Base-by-base conservation (phyloP, 116 monocot genomes). In the Iris pallida region DNA sequence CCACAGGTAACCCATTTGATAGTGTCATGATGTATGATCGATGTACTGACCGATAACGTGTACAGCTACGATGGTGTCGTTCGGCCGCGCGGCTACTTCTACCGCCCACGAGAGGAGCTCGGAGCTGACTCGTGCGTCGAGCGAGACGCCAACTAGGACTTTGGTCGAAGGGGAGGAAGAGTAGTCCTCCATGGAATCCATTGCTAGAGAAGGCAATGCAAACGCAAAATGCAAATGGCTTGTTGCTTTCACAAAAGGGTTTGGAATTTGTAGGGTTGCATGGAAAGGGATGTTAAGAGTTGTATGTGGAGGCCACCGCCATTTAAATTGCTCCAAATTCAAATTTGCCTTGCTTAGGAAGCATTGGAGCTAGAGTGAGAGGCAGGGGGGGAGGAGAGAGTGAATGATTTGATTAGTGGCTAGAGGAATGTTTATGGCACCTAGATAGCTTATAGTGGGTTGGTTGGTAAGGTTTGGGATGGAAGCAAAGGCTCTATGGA, bases 81-180 rank as follows among this genome's bases (percentile, higher is more conserved):
- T 70, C 11, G 77, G 53, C 55, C 43, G 73, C 19, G 78, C 67
- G 10, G 63, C 73, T 8, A 65, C 63, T 15, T 46, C 49, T 8
- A 90, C 63, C 6, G 79, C 86, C 90, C 86, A 83, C 9, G 90
- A 81, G 9, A 90, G 90, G 55, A 90, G 81, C 73, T 79, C 76
- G 0, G 9, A 42, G 69, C 86, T 73, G 1, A 42, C 20, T 20
- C 46, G 14, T 0, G 48, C 72, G 65, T 83, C 69, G 15, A 83
- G 66, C 6, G 81, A 62, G 11, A 90, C 55, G 6, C 78, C 90
- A 11, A 90, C 86, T 5, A 90, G 73, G 47, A 86, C 64, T 51
- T 78, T 90, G 42, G 57, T 61, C 20, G 49, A 53, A 9, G 42
- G 47, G 15, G 14, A 56, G 53, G 53, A 41, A 55, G 56, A 56